A percentile compares a stretch with the other conserved stretches of the same genome.
Conservation (phyloP, 2,329 filamentous ascomycete species). For the Clonostachys rosea region DNA sequence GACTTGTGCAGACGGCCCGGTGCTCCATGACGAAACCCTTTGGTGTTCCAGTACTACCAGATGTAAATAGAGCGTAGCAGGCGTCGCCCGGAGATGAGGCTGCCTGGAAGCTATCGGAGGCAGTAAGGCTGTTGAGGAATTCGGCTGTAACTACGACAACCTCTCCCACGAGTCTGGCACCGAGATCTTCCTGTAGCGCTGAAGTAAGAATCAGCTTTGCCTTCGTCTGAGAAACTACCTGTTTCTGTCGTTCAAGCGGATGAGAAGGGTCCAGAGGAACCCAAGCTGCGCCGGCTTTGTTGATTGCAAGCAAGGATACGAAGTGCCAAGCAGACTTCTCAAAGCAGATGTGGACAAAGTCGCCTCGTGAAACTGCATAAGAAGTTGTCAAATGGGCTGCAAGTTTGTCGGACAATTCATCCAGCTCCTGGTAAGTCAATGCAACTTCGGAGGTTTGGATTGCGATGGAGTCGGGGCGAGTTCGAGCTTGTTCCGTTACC, state of each 20-base stretch:
- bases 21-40: constrained; percentile 10
- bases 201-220: background rate
- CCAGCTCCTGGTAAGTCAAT: constrained; percentile 32
- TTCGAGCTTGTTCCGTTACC: background rate
- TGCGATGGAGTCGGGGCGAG: background rate
- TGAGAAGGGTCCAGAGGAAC: constrained; percentile 3
- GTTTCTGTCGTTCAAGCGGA: background rate
- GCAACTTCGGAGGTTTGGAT: constrained; percentile 34
- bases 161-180: background rate
- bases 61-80: constrained; percentile 7
- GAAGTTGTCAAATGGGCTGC: constrained; percentile 20
- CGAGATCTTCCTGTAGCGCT: background rate
- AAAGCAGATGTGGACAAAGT: constrained; percentile 3
- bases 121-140: constrained; percentile 22
- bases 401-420: constrained; percentile 27
- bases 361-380: background rate
- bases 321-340: constrained; percentile 3
- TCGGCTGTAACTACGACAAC: background rate
- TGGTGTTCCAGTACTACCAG: constrained; percentile 7
- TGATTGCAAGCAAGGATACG: constrained; percentile 3
- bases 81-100: background rate
- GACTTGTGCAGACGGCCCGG: constrained; percentile 1
- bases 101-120: constrained; percentile 28
- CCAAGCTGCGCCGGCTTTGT: constrained; percentile 3
- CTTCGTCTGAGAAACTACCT: background rate